phyloP scores from a whole-genome alignment of 805 yeast species.

The Maudiozyma barnettii region DNA sequence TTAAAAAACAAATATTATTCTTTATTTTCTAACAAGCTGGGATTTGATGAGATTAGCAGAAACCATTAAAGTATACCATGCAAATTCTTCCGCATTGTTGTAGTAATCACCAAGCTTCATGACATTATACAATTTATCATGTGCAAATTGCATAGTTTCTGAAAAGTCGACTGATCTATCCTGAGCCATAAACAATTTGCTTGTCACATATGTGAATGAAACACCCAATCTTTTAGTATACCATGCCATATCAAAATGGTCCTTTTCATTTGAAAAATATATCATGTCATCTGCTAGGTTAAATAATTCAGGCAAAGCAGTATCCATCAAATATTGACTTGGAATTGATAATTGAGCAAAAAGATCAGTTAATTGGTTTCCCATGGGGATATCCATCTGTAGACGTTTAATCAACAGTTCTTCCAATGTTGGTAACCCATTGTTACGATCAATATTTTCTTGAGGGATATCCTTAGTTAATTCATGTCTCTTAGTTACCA shows the following conservation, averaged over 20 bases:
- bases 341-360: conserved; percentile 60
- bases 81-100: conserved; percentile 65
- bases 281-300: conserved; percentile 75
- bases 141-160: conserved; percentile 58
- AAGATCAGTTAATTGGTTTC: conserved; percentile 27
- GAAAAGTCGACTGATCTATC: conserved; percentile 50
- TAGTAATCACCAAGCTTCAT: conserved; percentile 51
- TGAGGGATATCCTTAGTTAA: conserved; percentile 32
- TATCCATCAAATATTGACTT: conserved; percentile 38
- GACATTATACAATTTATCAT: conserved; percentile 45
- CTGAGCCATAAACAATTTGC: conserved; percentile 72
- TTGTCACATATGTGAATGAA: conserved; percentile 58
- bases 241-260: conserved; percentile 71
- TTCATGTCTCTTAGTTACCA: conserved; percentile 39
- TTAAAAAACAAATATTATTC: neutral
- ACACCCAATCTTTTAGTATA: conserved; percentile 74
- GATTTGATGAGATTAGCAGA: conserved; percentile 57
- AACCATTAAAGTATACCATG: conserved; percentile 55
- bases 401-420: conserved; percentile 40
- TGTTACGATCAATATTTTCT: conserved; percentile 7
- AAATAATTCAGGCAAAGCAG: conserved; percentile 59
- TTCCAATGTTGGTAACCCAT: conserved; percentile 29
- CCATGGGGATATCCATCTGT: conserved; percentile 34
- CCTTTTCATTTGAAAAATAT: conserved; percentile 72
- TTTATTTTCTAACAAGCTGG: conserved; percentile 44